Evolutionary conservation across 805 yeast species (phyloP).

Genomic region (Starmerella ratchasimensis): DNA sequence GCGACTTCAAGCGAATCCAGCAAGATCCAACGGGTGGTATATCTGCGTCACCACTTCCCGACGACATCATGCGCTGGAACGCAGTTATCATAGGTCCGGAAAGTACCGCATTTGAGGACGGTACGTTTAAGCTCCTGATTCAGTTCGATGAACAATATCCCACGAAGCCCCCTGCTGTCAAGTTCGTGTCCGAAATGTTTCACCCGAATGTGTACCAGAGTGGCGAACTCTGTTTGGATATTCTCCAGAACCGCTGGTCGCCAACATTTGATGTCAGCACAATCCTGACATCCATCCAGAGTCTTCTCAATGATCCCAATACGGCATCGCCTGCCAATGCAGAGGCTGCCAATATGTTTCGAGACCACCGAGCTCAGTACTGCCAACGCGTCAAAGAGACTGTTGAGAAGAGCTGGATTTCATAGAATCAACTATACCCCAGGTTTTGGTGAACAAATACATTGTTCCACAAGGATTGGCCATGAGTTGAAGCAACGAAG

Average conservation of each 20-base stretch:
- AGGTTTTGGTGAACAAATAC: no score
- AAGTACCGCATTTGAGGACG: constrained; percentile 96
- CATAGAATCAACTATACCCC: no score
- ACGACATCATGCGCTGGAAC: constrained; percentile 95
- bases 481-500: no score
- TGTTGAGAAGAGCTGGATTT: constrained; percentile 42
- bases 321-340: constrained; percentile 95
- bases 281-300: constrained; percentile 79
- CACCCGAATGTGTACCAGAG: constrained; percentile 95
- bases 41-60: constrained; percentile 92
- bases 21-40: constrained; percentile 98
- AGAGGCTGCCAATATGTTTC: constrained; percentile 90
- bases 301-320: constrained; percentile 84
- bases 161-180: constrained; percentile 88
- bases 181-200: constrained; percentile 86
- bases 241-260: constrained; percentile 93
- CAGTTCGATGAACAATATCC: constrained; percentile 97
- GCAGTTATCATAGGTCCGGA: constrained; percentile 97
- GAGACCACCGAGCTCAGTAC: constrained; percentile 89
- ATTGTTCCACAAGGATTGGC: no score
- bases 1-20: constrained; percentile 96
- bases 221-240: constrained; percentile 92
- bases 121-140: constrained; percentile 73
- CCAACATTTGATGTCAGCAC: constrained; percentile 97
- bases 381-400: constrained; percentile 84